These are phyloP conservation scores for Viola odorata DNA, from an alignment of 345 rosid species.

Conservation along the genomic window DNA sequence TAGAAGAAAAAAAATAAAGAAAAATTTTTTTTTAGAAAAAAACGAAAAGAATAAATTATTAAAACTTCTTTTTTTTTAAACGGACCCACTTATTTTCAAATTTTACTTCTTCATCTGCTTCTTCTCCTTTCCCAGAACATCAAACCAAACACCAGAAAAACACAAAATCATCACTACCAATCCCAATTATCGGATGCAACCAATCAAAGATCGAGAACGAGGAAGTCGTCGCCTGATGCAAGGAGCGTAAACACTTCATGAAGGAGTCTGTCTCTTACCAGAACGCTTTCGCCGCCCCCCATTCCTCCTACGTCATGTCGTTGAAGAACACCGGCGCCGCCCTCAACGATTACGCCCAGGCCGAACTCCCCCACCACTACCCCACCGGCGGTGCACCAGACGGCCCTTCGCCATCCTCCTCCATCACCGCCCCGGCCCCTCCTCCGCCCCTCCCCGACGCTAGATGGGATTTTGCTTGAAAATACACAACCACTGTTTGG, in stretches of 20 bases:
- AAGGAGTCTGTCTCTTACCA: conserved; percentile 63
- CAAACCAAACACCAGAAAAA: too few species aligned
- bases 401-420: conserved; percentile 4
- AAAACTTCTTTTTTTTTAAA: too few species aligned
- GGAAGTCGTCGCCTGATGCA: conserved; percentile 81
- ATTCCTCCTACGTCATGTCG: conserved; percentile 68
- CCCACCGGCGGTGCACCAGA: not conserved
- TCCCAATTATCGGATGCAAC: conserved; percentile 82
- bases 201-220: conserved; percentile 97
- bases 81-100: too few species aligned
- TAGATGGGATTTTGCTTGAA: conserved; percentile 11
- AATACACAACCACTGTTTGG: not conserved
- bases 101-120: too few species aligned
- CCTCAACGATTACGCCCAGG: conserved; percentile 74
- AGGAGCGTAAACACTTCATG: conserved; percentile 62
- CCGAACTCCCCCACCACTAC: conserved; percentile 41
- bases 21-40: too few species aligned
- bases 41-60: too few species aligned
- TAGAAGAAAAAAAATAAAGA: too few species aligned
- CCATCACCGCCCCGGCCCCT: conserved; percentile 13
- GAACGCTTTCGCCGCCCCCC: conserved; percentile 98
- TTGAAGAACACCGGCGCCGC: conserved; percentile 93
- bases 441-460: conserved; percentile 12
- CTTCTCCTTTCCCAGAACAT: too few species aligned
- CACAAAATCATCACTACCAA: too few species aligned